phyloP scores from a whole-genome alignment of 352 stramenopile genomes.

The Phytophthora foliorum region DNA sequence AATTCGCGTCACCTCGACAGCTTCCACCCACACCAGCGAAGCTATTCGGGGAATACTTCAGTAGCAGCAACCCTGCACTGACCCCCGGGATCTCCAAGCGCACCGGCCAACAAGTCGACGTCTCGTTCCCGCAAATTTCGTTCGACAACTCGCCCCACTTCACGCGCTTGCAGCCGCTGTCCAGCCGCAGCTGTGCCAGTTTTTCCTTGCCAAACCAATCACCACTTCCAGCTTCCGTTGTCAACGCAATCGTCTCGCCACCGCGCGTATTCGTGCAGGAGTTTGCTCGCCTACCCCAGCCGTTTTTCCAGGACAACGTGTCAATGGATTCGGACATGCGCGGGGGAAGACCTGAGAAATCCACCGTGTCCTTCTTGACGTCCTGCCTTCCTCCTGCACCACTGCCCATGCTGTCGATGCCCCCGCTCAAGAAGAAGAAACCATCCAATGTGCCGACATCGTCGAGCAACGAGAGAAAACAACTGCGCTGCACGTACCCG shows the following conservation, averaged over 20 bases:
- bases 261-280: conserved; percentile 83
- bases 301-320: conserved; percentile 72
- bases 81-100: conserved; percentile 49
- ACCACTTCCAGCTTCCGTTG: conserved; percentile 57
- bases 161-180: conserved; percentile 66
- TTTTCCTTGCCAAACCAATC: conserved; percentile 50
- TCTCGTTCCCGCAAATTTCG: conserved; percentile 78
- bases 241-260: conserved; percentile 81
- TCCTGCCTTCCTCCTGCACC: conserved; percentile 67
- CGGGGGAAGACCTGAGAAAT: conserved; percentile 32
- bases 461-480: conserved; percentile 57
- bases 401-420: conserved; percentile 80
- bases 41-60: conserved; percentile 32
- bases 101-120: conserved; percentile 61
- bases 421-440: conserved; percentile 80
- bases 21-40: conserved; percentile 60
- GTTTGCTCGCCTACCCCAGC: conserved; percentile 65
- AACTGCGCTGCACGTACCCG: conserved; percentile 79
- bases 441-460: conserved; percentile 20
- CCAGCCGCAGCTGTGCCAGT: conserved; percentile 53
- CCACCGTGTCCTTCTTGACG: conserved; percentile 51
- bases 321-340: conserved; percentile 43
- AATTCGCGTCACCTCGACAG: conserved; percentile 74
- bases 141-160: conserved; percentile 74
- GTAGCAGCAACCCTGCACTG: conserved; percentile 22